Base-by-base conservation (phyloP, 805 yeast species). In the Candida michaelii region DNA sequence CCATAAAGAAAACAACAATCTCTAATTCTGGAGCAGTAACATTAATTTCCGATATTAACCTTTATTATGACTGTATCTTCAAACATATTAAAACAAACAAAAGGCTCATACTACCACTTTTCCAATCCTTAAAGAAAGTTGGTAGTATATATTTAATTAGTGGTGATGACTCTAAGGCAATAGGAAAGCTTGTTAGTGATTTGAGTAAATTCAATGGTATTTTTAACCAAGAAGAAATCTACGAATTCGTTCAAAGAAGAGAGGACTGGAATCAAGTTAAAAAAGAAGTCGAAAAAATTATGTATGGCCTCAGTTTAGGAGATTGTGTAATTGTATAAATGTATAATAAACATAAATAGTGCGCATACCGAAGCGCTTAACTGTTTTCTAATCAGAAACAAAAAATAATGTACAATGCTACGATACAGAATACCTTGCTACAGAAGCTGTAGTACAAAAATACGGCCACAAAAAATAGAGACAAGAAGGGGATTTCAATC, bases 171-270 rank as follows among this genome's bases (percentile, higher is more conserved):
- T 83, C 96, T 0, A 86, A 83, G 55, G 89, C 89, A 21, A 71
- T 91, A 15, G 98, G 97, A 0, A 79, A 79, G 47, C 74, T 91
- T 46, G 83, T 90, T 36, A 79, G 91, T 45, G 97, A 89, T 58
- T 71, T 89, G 50, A 80, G 85, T 40, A 78, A 90, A 54, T 93
- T 89, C 62, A 85, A 89, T 51, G 97, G 97, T 1, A 80, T 91
- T 4, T 85, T 91, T 56, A 79, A 83, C 21, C 96, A 95, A 35
- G 98, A 93, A 53, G 99, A 91, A 52, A 83, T 91, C n/a, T 86
- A 88, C 55, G 96, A 88, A 57, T 85, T 90, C 63, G 93, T 89
- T 4, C 89, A 86, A 51, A 69, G 95, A 47, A 71, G 99, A 43
- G 76, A 82, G 27, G 99, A 91, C 60, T 91, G 99, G 99, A 65